Conservation (phyloP, 768 basidiomycete species). For the Tylopilus balloui region DNA sequence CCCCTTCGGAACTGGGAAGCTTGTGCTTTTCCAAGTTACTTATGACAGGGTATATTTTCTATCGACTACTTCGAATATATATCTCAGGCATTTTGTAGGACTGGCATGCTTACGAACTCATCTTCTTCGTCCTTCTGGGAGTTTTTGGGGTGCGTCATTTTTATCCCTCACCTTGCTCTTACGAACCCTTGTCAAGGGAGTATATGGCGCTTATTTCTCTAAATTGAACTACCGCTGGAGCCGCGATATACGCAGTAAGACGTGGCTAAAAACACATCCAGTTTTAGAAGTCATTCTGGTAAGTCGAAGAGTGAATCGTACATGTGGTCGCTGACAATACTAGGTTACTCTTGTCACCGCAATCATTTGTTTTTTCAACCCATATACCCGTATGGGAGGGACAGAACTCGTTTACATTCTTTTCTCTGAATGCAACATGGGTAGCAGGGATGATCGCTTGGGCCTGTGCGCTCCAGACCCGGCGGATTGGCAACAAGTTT, state of each 20-base stretch:
- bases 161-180: slow-evolving; percentile 2
- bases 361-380: slow-evolving; percentile 77
- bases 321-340: slow-evolving; percentile 9
- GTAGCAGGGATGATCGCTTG: slow-evolving; percentile 49
- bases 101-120: slow-evolving; percentile 87
- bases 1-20: slow-evolving; percentile 92
- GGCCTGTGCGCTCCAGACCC: slow-evolving; percentile 72
- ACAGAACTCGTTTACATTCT: slow-evolving; percentile 93
- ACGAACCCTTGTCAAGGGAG: slow-evolving; percentile 48
- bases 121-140: slow-evolving; percentile 82
- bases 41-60: slow-evolving; percentile 63
- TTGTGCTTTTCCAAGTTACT: slow-evolving; percentile 88
- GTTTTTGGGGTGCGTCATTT: slow-evolving; percentile 71
- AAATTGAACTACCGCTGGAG: slow-evolving; percentile 90
- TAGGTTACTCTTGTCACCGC: slow-evolving; percentile 80
- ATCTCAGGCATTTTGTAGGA: slow-evolving; percentile 48
- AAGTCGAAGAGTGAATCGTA: slow-evolving; percentile 22
- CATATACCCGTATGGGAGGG: slow-evolving; percentile 89
- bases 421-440: slow-evolving; percentile 77
- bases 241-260: slow-evolving; percentile 73
- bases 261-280: slow-evolving; percentile 77
- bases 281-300: slow-evolving; percentile 81
- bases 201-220: slow-evolving; percentile 93
- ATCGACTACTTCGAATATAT: neutral
- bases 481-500: slow-evolving; percentile 48